Evolutionary conservation across 371 early-diverging fungal genomes (phyloP).

Genomic region (Enterospora canceri): DNA sequence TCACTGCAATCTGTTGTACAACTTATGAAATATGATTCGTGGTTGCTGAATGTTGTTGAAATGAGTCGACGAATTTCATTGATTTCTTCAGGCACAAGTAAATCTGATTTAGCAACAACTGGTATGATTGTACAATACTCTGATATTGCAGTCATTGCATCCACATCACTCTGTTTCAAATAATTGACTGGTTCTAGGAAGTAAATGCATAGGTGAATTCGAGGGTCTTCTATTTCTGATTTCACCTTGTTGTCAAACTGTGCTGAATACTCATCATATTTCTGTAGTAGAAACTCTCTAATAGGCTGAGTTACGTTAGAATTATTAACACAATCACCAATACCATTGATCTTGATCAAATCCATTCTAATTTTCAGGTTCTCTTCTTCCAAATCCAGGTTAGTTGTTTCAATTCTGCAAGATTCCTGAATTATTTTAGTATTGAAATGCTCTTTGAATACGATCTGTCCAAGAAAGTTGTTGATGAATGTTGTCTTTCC

Average conservation of each 20-base stretch:
- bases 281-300: slow-evolving; percentile 29
- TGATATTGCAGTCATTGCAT: slow-evolving; percentile 47
- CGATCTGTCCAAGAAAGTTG: slow-evolving; percentile 67
- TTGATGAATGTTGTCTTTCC: slow-evolving; percentile 61
- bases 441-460: slow-evolving; percentile 61
- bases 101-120: slow-evolving; percentile 50
- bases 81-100: slow-evolving; percentile 28
- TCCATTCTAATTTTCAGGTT: slow-evolving; percentile 39
- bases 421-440: neutral
- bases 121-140: slow-evolving; percentile 50
- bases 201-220: slow-evolving; percentile 53
- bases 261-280: slow-evolving; percentile 39
- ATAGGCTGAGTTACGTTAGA: slow-evolving; percentile 31
- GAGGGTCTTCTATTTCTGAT: slow-evolving; percentile 33
- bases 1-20: slow-evolving; percentile 3
- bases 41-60: slow-evolving; percentile 17
- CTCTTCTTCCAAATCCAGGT: slow-evolving; percentile 25
- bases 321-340: slow-evolving; percentile 47
- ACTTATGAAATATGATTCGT: slow-evolving; percentile 16
- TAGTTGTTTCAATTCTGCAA: slow-evolving; percentile 24
- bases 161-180: slow-evolving; percentile 40
- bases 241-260: slow-evolving; percentile 42
- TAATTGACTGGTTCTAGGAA: slow-evolving; percentile 34
- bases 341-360: slow-evolving; percentile 43
- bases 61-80: slow-evolving; percentile 17